phyloP scores from a whole-genome alignment of 2,329 filamentous ascomycete species.

The Neofusicoccum laricinum region DNA sequence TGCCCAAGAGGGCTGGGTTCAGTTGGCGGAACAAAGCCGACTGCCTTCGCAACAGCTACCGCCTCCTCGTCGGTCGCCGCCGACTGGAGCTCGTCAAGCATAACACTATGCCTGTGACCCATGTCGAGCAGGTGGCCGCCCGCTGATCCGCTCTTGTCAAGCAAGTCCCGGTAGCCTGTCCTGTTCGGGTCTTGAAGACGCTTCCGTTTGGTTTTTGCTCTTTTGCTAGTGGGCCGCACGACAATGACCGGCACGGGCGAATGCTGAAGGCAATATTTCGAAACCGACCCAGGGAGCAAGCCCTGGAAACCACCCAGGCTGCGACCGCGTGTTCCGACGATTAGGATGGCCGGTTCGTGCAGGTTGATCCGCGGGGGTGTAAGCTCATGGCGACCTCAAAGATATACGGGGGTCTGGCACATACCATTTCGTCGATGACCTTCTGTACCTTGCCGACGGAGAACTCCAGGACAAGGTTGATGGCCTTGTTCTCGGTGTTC shows the following conservation, averaged over 20 bases:
- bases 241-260: slow-evolving; percentile 92
- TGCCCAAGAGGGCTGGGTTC: slow-evolving; percentile 30
- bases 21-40: slow-evolving; percentile 38
- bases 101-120: slow-evolving; percentile 46
- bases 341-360: slow-evolving; percentile 85
- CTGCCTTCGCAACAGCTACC: slow-evolving; percentile 49
- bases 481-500: slow-evolving; percentile 77
- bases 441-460: slow-evolving; percentile 85
- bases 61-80: slow-evolving; percentile 45
- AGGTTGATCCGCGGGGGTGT: slow-evolving; percentile 67
- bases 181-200: slow-evolving; percentile 72
- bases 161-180: slow-evolving; percentile 73
- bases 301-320: slow-evolving; percentile 84
- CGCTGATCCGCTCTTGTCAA: slow-evolving; percentile 59
- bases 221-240: slow-evolving; percentile 81
- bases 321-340: slow-evolving; percentile 83
- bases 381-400: slow-evolving; percentile 15
- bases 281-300: slow-evolving; percentile 82
- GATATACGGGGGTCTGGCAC: slow-evolving; percentile 30
- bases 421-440: slow-evolving; percentile 85
- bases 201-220: slow-evolving; percentile 86
- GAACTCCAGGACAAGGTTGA: slow-evolving; percentile 82
- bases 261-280: slow-evolving; percentile 92
- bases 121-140: slow-evolving; percentile 54
- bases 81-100: slow-evolving; percentile 31